Evolutionary conservation across 2,329 filamentous ascomycete genomes (phyloP).

Genomic region (Karstenula rhodostoma): DNA sequence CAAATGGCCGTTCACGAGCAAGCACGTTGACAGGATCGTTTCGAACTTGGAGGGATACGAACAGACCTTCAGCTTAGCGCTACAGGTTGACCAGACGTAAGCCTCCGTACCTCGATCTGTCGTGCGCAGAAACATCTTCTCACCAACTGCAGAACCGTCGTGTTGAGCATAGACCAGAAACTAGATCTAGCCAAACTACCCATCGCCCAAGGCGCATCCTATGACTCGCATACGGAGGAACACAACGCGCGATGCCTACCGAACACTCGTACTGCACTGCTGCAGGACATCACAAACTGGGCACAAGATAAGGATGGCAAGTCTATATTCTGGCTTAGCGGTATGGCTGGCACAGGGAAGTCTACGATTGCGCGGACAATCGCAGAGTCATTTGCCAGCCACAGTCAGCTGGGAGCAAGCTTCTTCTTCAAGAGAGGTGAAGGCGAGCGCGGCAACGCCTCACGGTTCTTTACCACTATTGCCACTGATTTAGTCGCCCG

Average conservation of each 20-base stretch:
- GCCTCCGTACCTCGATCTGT: conserved; percentile 6
- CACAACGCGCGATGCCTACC: conserved; percentile 31
- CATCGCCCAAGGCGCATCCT: conserved; percentile 23
- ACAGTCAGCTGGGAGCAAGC: conserved; percentile 17
- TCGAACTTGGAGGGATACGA: conserved; percentile 36
- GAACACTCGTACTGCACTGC: conserved; percentile 34
- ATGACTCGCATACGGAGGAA: conserved; percentile 26
- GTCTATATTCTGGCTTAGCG: conserved; percentile 44
- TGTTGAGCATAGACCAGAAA: conserved; percentile 9
- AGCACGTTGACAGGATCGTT: conserved; percentile 42
- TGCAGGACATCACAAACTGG: conserved; percentile 33
- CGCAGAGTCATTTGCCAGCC: conserved; percentile 13
- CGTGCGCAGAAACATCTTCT: background rate
- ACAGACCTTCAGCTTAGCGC: conserved; percentile 35
- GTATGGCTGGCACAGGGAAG: conserved; percentile 41
- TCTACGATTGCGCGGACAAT: conserved; percentile 40
- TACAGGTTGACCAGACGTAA: conserved; percentile 49
- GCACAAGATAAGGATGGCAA: conserved; percentile 21
- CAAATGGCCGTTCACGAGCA: conserved; percentile 52
- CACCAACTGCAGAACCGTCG: background rate
- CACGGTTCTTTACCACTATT: conserved; percentile 27
- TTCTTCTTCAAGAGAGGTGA: conserved; percentile 27
- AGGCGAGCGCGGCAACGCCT: conserved; percentile 14
- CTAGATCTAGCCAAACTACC: conserved; percentile 14
- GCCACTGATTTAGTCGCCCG: conserved; percentile 22